Evolutionary conservation across 495 filamentous ascomycete species (phyloP), one percentile per base, ranked within the genome.

Genomic region (Penicillium longicatenatum): DNA sequence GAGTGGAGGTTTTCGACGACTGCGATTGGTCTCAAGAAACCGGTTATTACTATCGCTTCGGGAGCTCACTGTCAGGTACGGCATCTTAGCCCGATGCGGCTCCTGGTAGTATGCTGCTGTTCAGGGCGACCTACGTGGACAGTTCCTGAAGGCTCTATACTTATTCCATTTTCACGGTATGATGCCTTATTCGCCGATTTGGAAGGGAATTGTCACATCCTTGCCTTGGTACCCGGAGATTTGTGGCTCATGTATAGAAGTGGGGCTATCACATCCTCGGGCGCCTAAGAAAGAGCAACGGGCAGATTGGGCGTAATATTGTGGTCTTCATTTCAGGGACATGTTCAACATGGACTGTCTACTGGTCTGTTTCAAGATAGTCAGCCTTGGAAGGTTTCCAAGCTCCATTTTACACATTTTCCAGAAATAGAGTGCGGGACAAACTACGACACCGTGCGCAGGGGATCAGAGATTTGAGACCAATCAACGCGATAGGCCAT

Each of bases 361-460:
- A 49, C 16, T 49, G 42, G 31, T 29, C 48, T 21, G 51, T 44
- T 54, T 54, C 57, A 59, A 44, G 31, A 14, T 16, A 43, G 26
- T 26, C 26, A 26, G 26, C 26, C 26, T 26, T 26, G 26, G 26
- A 26, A 26, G 26, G 26, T 2, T 2, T 26, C 3, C 3, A 26
- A 26, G 26, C 0, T 26, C 26, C 26, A 26, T 45, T 16, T 33
- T 16, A 10, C 16, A 19, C 35, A 4, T 29, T 10, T 54, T 43
- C 45, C 33, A 12, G 42, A 17, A 44, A 24, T 53, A 16, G 31
- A 41, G 16, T 20, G 39, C 24, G n/a, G 29, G 12, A 20, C 8
- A 33, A 31, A 44, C 41, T 44, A 45, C 26, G 22, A 31, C 20
- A 51, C 43, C 37, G 37, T 39, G 37, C 37, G 37, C 14, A 39